Conservation (phyloP, 371 early-diverging fungal species). For the Quaeritorhiza haematococci region DNA sequence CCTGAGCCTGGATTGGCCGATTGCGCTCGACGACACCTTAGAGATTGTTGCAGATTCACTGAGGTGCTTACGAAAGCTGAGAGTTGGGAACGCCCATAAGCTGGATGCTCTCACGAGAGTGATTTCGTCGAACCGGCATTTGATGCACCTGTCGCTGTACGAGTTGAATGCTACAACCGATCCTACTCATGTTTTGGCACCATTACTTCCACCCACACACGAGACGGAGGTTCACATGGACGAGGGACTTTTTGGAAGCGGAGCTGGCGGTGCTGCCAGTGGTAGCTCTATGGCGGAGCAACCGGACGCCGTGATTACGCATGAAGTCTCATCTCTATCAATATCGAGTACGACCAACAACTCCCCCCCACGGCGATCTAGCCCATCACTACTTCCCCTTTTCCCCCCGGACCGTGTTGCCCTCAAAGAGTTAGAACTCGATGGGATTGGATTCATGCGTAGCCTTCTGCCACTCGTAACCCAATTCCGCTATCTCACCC, state of each 20-base stretch:
- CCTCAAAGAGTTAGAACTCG: conserved; percentile 18
- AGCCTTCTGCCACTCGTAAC: conserved; percentile 7
- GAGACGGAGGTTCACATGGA: no score
- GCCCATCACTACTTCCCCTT: no score
- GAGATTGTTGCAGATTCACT: not conserved
- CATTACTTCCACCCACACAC: no score
- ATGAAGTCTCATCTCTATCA: not conserved
- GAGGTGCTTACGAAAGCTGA: not conserved
- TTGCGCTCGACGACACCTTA: conserved; percentile 8
- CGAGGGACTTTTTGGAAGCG: no score
- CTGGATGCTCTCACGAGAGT: not conserved
- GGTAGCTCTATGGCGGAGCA: no score
- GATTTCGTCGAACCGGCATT: not conserved
- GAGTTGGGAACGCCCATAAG: conserved; percentile 11
- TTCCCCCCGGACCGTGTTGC: no score
- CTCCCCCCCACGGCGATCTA: not conserved
- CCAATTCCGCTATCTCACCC: conserved; percentile 13
- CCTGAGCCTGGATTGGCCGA: conserved; percentile 26
- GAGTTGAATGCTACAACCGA: conserved; percentile 5
- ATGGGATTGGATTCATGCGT: conserved; percentile 21
- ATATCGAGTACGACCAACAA: not conserved
- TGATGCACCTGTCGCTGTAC: not conserved
- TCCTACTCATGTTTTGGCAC: conserved; percentile 1
- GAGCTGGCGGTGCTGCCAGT: no score
- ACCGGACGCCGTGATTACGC: no score